phyloP scores from a whole-genome alignment of 2,329 filamentous ascomycete genomes.

The Paraconiothyrium sp. region DNA sequence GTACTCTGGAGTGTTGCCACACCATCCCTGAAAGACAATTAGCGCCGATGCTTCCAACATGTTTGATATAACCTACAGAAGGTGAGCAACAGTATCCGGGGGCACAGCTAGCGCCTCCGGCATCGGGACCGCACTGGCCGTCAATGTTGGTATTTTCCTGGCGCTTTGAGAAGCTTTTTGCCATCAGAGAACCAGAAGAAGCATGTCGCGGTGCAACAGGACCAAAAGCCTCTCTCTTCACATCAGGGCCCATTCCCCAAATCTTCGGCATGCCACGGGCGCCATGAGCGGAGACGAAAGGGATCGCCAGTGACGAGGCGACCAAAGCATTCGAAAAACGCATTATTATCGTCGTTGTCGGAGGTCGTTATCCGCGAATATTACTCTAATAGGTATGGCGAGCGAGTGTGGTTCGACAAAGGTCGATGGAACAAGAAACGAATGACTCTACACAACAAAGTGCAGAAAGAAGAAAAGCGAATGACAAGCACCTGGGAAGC shows the following conservation, averaged over 20 bases:
- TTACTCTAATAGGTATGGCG: constrained; percentile 11
- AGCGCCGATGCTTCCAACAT: constrained; percentile 5
- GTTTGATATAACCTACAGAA: constrained; percentile 32
- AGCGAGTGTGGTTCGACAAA: constrained; percentile 24
- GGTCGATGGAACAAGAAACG: constrained; percentile 6
- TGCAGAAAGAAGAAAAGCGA: constrained; percentile 15
- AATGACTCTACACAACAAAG: constrained; percentile 3
- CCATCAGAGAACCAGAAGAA: constrained; percentile 25
- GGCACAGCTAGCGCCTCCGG: constrained; percentile 37
- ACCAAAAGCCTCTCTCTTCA: constrained; percentile 41
- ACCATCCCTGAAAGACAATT: constrained; percentile 54
- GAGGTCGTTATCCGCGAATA: constrained; percentile 14
- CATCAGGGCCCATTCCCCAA: constrained; percentile 40
- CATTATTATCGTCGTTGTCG: constrained; percentile 31
- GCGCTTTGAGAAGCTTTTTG: constrained; percentile 34
- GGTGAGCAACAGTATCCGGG: constrained; percentile 46
- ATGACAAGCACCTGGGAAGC: constrained; percentile 17
- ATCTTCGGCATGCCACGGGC: constrained; percentile 44
- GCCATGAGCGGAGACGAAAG: constrained; percentile 45
- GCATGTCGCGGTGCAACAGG: constrained; percentile 30
- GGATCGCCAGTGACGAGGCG: constrained; percentile 35
- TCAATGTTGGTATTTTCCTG: constrained; percentile 43
- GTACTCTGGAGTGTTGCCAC: constrained; percentile 63
- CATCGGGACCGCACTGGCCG: constrained; percentile 41
- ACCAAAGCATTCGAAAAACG: constrained; percentile 42